A percentile compares a stretch with the other conserved stretches of the same genome.
Conservation (phyloP, 2,329 filamentous ascomycete species). For the Talaromyces sp. region DNA sequence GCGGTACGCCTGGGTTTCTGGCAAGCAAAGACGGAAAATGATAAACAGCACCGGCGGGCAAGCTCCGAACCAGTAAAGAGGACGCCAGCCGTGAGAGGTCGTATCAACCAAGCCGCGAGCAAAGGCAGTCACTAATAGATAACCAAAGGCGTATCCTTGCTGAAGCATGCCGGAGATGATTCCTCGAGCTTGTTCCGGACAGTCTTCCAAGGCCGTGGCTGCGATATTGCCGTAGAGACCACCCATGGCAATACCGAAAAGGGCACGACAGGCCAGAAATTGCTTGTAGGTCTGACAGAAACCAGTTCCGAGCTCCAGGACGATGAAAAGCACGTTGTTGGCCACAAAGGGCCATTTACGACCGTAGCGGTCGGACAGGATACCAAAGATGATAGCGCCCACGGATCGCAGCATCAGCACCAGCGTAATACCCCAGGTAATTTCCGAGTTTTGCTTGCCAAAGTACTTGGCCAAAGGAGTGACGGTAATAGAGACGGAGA, state of each 20-base stretch:
- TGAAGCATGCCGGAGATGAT: constrained; percentile 58
- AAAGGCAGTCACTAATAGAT: constrained; percentile 55
- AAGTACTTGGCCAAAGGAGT: constrained; percentile 49
- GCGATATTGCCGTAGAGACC: constrained; percentile 58
- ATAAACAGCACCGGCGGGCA: constrained; percentile 77
- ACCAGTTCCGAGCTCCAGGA: constrained; percentile 55
- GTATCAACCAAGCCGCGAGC: constrained; percentile 53
- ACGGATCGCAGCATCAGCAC: constrained; percentile 52
- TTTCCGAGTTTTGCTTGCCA: constrained; percentile 49
- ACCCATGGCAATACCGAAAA: constrained; percentile 61
- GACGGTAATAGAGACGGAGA: constrained; percentile 55
- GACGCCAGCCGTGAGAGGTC: constrained; percentile 73
- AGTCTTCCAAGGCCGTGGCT: constrained; percentile 58
- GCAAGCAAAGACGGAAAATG: constrained; percentile 66
- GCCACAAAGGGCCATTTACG: constrained; percentile 56
- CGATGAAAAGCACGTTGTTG: constrained; percentile 57
- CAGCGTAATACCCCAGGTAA: constrained; percentile 53
- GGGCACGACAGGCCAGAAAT: constrained; percentile 53
- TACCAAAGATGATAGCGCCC: constrained; percentile 39
- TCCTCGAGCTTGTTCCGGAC: constrained; percentile 52
- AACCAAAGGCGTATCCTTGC: constrained; percentile 60
- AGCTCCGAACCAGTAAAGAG: constrained; percentile 84
- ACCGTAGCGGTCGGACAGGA: constrained; percentile 46
- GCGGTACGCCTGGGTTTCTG: constrained; percentile 70
- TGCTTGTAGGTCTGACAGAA: constrained; percentile 54